Evolutionary conservation across 2,329 filamentous ascomycete genomes (phyloP).

Genomic region (Coleophoma crateriformis): DNA sequence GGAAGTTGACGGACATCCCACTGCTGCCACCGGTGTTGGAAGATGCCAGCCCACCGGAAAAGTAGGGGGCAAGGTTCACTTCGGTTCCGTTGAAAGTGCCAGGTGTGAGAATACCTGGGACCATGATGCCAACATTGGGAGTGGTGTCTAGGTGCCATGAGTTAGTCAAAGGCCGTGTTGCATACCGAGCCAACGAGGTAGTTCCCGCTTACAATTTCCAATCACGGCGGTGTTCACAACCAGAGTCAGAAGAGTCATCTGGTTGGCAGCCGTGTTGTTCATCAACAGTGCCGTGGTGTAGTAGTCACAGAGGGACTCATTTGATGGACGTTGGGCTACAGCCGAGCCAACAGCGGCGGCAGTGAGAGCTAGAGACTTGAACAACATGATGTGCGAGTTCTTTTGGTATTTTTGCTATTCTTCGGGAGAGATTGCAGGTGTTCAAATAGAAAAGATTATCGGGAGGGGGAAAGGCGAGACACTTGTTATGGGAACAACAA

Average conservation of each 20-base stretch:
- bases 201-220: slow-evolving; percentile 44
- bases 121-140: slow-evolving; percentile 44
- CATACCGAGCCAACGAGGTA: not conserved
- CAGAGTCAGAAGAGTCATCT: slow-evolving; percentile 47
- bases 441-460: too few species aligned
- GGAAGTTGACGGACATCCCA: slow-evolving; percentile 50
- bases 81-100: slow-evolving; percentile 42
- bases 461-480: too few species aligned
- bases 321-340: slow-evolving; percentile 39
- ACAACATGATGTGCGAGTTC: slow-evolving; percentile 12
- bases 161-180: not conserved
- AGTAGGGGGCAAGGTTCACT: slow-evolving; percentile 55
- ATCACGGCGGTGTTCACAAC: slow-evolving; percentile 60
- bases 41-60: slow-evolving; percentile 47
- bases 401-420: too few species aligned
- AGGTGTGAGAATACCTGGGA: slow-evolving; percentile 51
- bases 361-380: slow-evolving; percentile 11
- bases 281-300: slow-evolving; percentile 55
- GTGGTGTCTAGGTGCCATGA: slow-evolving; percentile 34
- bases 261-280: slow-evolving; percentile 53
- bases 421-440: too few species aligned
- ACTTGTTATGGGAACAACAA: too few species aligned
- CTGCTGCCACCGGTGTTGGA: slow-evolving; percentile 42
- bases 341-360: slow-evolving; percentile 21
- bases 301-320: slow-evolving; percentile 55